Evolutionary conservation across 306 rosid genomes (phyloP).

Genomic region (Sindora glabra): DNA sequence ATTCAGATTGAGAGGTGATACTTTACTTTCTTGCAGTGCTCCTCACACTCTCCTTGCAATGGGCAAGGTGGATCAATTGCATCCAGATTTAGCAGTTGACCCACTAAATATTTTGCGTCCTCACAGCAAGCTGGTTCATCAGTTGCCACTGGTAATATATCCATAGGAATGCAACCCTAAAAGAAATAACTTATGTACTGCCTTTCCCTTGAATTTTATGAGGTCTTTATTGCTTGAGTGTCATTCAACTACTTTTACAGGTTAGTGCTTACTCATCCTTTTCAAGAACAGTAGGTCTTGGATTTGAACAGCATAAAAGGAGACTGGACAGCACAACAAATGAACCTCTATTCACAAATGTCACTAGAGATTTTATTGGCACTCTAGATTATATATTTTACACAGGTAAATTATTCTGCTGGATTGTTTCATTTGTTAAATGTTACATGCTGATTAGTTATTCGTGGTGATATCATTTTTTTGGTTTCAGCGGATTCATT

Average conservation of each 20-base stretch:
- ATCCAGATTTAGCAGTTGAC: conserved; percentile 83
- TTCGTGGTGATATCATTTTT: neutral
- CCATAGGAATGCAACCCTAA: neutral
- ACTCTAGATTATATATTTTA: conserved; percentile 96
- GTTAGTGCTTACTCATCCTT: conserved; percentile 93
- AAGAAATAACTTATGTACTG: neutral
- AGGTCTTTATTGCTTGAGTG: neutral
- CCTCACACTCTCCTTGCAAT: conserved; percentile 90
- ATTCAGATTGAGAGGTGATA: conserved; percentile 13
- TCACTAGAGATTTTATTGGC: conserved; percentile 91
- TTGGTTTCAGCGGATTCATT: conserved; percentile 81
- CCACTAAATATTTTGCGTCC: conserved; percentile 90
- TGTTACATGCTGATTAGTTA: neutral
- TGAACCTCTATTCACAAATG: conserved; percentile 88
- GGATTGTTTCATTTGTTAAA: neutral
- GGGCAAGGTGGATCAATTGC: conserved; percentile 85
- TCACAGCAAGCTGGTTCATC: conserved; percentile 85
- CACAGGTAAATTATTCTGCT: conserved; percentile 52
- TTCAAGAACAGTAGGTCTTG: conserved; percentile 61
- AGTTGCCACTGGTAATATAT: conserved; percentile 76
- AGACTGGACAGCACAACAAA: conserved; percentile 70
- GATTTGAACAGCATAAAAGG: conserved; percentile 71
- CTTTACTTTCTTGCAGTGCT: conserved; percentile 61
- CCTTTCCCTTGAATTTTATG: neutral
- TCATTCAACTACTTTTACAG: conserved; percentile 33